Percentiles rank a stretch among this genome's conserved stretches.
phyloP scores from a whole-genome alignment of 2,329 filamentous ascomycete genomes.

The Sporothrix luriei region DNA sequence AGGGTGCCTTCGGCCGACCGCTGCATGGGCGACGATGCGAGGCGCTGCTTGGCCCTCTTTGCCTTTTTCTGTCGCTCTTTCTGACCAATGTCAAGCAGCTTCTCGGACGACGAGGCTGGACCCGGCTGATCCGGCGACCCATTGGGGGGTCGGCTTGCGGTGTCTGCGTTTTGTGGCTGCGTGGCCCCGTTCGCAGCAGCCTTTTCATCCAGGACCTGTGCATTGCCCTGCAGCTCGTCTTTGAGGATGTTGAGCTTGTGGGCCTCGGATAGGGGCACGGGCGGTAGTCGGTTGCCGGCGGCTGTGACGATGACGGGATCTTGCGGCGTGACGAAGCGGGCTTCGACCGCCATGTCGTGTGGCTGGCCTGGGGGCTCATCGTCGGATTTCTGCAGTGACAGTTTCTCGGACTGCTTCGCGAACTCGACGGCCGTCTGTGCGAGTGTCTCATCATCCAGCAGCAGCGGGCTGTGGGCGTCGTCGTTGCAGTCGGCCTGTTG shows the following conservation, averaged over 20 bases:
- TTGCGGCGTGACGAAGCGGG: constrained; percentile 67
- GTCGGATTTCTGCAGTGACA: constrained; percentile 49
- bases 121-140: background rate
- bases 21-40: background rate
- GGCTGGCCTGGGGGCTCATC: constrained; percentile 28
- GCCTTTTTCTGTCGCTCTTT: background rate
- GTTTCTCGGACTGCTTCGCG: constrained; percentile 62
- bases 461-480: background rate
- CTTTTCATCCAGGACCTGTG: constrained; percentile 22
- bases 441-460: constrained; percentile 39
- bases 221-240: constrained; percentile 48
- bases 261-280: constrained; percentile 70
- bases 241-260: constrained; percentile 67
- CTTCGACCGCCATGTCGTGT: constrained; percentile 60
- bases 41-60: constrained; percentile 42
- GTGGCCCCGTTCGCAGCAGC: background rate
- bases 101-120: background rate
- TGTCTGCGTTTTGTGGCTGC: background rate
- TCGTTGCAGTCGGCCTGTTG: background rate
- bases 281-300: constrained; percentile 67
- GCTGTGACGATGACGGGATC: constrained; percentile 72
- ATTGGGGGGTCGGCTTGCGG: background rate
- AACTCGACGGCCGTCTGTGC: constrained; percentile 57
- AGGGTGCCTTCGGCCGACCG: constrained; percentile 50
- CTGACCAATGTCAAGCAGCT: constrained; percentile 8